phyloP scores from a whole-genome alignment of 2,329 filamentous ascomycete species.

The Chaetomium strumarium region DNA sequence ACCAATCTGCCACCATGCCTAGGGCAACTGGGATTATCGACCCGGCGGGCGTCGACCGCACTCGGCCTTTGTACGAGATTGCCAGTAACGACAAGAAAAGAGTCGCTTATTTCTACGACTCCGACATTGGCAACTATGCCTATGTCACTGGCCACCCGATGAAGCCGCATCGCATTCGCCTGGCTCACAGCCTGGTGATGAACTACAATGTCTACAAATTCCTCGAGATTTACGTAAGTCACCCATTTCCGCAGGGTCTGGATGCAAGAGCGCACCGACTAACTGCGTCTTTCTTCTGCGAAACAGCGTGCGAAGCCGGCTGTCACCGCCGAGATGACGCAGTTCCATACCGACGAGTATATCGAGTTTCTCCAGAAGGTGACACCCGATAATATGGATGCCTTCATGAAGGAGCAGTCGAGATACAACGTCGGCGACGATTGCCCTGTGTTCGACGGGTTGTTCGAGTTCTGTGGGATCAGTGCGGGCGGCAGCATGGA shows the following conservation, averaged over 20 bases:
- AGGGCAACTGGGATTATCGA: constrained; percentile 29
- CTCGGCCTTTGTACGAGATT: constrained; percentile 42
- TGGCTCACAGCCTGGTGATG: constrained; percentile 94
- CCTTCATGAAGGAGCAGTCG: constrained; percentile 80
- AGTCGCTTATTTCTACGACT: constrained; percentile 97
- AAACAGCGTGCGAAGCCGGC: constrained; percentile 75
- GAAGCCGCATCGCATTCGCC: constrained; percentile 93
- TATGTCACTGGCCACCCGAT: constrained; percentile 96
- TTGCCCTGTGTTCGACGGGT: constrained; percentile 93
- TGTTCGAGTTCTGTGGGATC: constrained; percentile 95
- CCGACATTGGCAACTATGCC: constrained; percentile 95
- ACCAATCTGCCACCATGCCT: constrained; percentile 14
- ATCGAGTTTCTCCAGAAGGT: constrained; percentile 93
- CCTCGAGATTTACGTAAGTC: constrained; percentile 87
- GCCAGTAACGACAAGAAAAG: constrained; percentile 57
- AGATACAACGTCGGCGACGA: constrained; percentile 96
- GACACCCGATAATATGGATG: constrained; percentile 97
- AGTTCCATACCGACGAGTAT: constrained; percentile 94
- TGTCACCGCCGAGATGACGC: constrained; percentile 80
- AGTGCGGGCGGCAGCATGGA: constrained; percentile 93
- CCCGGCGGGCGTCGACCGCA: constrained; percentile 35
- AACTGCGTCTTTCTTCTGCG: background rate
- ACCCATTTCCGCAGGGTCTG: constrained; percentile 30
- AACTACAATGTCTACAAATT: constrained; percentile 94
- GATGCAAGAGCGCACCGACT: background rate